phyloP scores from a whole-genome alignment of 73 alveolate species.

The Paramecium pentaurelia region DNA sequence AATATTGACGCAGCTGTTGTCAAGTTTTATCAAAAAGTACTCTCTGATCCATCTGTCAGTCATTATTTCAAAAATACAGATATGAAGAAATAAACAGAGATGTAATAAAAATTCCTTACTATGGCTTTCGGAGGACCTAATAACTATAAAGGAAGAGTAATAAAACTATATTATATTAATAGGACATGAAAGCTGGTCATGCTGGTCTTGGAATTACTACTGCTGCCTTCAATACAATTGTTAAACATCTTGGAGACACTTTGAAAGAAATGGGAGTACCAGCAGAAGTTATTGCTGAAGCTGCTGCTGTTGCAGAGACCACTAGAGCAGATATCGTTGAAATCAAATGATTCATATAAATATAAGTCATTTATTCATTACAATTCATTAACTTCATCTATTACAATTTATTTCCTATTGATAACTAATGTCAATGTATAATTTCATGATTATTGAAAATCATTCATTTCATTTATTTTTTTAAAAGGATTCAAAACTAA shows the following conservation, averaged over 20 bases:
- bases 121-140: slow-evolving; percentile 73
- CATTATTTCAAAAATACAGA: slow-evolving; percentile 74
- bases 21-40: slow-evolving; percentile 64
- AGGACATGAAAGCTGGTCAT: slow-evolving; percentile 72
- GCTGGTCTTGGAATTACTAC: slow-evolving; percentile 64
- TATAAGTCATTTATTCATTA: not conserved
- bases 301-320: slow-evolving; percentile 58
- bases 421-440: not conserved
- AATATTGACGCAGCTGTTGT: slow-evolving; percentile 69
- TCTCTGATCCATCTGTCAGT: slow-evolving; percentile 64
- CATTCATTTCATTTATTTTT: not conserved
- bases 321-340: slow-evolving; percentile 57
- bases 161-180: not conserved
- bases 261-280: slow-evolving; percentile 69
- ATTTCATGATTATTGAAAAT: not conserved
- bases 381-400: not conserved
- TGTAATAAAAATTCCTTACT: slow-evolving; percentile 59
- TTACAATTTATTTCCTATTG: not conserved
- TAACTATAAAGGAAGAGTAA: slow-evolving; percentile 46
- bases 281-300: slow-evolving; percentile 62
- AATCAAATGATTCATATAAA: slow-evolving; percentile 24
- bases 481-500: not conserved
- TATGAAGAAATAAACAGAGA: slow-evolving; percentile 54
- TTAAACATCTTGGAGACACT: slow-evolving; percentile 60
- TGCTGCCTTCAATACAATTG: slow-evolving; percentile 60